phyloP scores from a whole-genome alignment of 805 yeast genomes.

The Jamesozyma jinghongensis region DNA sequence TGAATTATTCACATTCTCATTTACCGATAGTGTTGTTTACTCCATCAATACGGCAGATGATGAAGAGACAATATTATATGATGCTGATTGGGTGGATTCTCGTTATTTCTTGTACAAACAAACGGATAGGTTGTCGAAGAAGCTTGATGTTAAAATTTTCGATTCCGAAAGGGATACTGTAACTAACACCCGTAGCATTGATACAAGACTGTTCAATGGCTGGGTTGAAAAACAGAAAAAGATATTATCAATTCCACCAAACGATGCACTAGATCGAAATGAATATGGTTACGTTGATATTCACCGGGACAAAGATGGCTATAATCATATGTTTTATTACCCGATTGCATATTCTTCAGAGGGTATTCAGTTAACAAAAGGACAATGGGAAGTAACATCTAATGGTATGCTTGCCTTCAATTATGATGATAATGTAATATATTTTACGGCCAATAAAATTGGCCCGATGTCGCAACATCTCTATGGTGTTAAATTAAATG shows the following conservation, averaged over 20 bases:
- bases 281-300: slow-evolving; percentile 55
- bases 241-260: slow-evolving; percentile 33
- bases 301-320: slow-evolving; percentile 42
- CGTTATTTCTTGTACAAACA: slow-evolving; percentile 46
- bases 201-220: slow-evolving; percentile 40
- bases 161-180: slow-evolving; percentile 29
- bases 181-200: slow-evolving; percentile 34
- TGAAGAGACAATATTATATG: slow-evolving; percentile 49
- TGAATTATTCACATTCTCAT: slow-evolving; percentile 36
- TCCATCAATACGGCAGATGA: slow-evolving; percentile 15
- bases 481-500: slow-evolving; percentile 38
- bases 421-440: slow-evolving; percentile 37
- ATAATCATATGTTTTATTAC: slow-evolving; percentile 57
- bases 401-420: slow-evolving; percentile 41
- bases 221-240: slow-evolving; percentile 51
- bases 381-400: slow-evolving; percentile 45
- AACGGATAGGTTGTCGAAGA: slow-evolving; percentile 53
- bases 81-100: slow-evolving; percentile 49
- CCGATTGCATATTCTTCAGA: slow-evolving; percentile 34
- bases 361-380: slow-evolving; percentile 37
- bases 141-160: slow-evolving; percentile 41
- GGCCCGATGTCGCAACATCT: slow-evolving; percentile 46
- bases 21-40: slow-evolving; percentile 20
- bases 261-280: slow-evolving; percentile 21
- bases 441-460: slow-evolving; percentile 46